Percentiles rank a stretch among this genome's conserved stretches.
Conservation (phyloP, 345 rosid species). For the Camelina laxa region DNA sequence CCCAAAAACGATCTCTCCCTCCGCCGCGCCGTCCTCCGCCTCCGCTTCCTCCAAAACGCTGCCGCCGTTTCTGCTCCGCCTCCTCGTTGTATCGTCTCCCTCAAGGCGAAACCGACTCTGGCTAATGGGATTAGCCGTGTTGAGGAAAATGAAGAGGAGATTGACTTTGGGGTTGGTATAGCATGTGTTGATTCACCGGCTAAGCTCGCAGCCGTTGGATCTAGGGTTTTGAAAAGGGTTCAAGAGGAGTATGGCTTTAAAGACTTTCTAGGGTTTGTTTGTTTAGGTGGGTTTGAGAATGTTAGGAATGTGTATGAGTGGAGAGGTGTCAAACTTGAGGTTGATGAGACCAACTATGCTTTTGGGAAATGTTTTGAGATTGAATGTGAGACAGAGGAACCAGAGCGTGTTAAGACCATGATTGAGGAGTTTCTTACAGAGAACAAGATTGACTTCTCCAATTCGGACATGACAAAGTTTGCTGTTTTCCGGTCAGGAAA, state of each 20-base stretch:
- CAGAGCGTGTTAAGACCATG: constrained; percentile 64
- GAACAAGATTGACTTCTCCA: constrained; percentile 58
- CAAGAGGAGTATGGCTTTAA: constrained; percentile 68
- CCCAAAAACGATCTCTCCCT: constrained; percentile 58
- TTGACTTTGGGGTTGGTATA: constrained; percentile 49
- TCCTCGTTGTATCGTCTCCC: constrained; percentile 63
- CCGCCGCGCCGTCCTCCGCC: constrained; percentile 51
- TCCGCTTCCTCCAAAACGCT: constrained; percentile 57
- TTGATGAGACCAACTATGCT: constrained; percentile 76
- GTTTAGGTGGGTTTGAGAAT: constrained; percentile 90
- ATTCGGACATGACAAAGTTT: constrained; percentile 78
- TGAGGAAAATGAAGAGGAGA: constrained; percentile 86
- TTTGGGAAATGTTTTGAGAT: constrained; percentile 79
- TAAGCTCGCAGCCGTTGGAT: constrained; percentile 49
- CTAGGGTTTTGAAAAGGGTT: constrained; percentile 70
- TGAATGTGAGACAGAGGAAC: constrained; percentile 81
- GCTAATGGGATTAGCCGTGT: constrained; percentile 81
- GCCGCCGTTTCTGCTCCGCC: constrained; percentile 10
- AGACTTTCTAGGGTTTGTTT: constrained; percentile 55
- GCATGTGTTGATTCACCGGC: constrained; percentile 58
- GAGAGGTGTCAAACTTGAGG: constrained; percentile 75
- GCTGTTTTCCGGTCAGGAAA: constrained; percentile 74
- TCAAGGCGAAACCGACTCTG: constrained; percentile 66
- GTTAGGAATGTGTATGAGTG: constrained; percentile 68
- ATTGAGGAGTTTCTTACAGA: constrained; percentile 65